A percentile compares a stretch with the other conserved stretches of the same genome.
Evolutionary conservation across 2,329 filamentous ascomycete genomes (phyloP).

Genomic region (Rugonectria rugulosa): DNA sequence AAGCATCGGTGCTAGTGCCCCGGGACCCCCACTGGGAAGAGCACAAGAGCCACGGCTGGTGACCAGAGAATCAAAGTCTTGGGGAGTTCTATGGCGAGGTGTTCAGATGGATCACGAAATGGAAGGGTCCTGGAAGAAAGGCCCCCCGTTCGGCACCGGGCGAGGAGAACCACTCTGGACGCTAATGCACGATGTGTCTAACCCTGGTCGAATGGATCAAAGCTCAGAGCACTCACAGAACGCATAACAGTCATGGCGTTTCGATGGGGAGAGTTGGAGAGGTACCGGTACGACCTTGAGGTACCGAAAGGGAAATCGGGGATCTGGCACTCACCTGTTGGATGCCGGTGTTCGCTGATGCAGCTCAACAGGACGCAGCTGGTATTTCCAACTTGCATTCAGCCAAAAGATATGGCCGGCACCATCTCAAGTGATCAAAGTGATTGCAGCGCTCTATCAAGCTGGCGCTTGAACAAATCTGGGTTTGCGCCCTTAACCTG

Average conservation of each 20-base stretch:
- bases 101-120: not conserved
- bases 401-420: conserved; percentile 4
- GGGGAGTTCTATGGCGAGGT: not conserved
- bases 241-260: conserved; percentile 13
- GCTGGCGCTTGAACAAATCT: conserved; percentile 5
- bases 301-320: conserved; percentile 23
- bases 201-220: conserved; percentile 31
- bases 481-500: not conserved
- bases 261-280: not conserved
- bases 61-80: no score
- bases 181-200: conserved; percentile 43
- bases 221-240: conserved; percentile 8
- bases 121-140: conserved; percentile 1
- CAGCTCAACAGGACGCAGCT: not conserved
- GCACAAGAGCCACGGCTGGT: not conserved
- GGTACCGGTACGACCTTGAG: conserved; percentile 12
- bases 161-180: conserved; percentile 28
- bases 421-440: conserved; percentile 3
- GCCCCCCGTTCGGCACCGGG: conserved; percentile 32
- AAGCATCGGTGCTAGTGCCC: conserved; percentile 29
- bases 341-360: conserved; percentile 2
- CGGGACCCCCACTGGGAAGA: conserved; percentile 16
- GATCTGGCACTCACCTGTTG: conserved; percentile 9
- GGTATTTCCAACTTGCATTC: not conserved
- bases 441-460: not conserved